Percentiles rank a stretch among this genome's conserved stretches.
These are phyloP conservation scores for Suillus tomentosus DNA, from an alignment of 768 basidiomycete species.

Conservation along the genomic window DNA sequence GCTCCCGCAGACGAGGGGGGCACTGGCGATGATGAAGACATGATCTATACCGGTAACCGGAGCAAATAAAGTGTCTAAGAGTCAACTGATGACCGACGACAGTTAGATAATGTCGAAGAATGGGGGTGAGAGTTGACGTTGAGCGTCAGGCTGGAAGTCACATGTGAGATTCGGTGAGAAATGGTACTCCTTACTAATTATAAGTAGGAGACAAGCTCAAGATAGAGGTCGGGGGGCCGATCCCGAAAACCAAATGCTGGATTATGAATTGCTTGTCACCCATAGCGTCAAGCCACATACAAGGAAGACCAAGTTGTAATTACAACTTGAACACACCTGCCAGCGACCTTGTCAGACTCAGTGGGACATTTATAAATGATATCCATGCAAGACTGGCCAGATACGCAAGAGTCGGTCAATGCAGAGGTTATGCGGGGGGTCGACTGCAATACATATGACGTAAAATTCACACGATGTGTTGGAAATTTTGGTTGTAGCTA, in stretches of 20 bases:
- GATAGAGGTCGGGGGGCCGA: background rate
- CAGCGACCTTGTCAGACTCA: too few relatives aligned
- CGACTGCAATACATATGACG: background rate
- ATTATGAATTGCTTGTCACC: too few relatives aligned
- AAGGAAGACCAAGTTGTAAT: too few relatives aligned
- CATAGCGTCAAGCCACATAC: too few relatives aligned
- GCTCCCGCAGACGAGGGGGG: background rate
- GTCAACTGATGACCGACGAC: background rate
- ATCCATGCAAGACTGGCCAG: too few relatives aligned
- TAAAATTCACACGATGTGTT: slow-evolving; percentile 5
- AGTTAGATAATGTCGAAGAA: background rate
- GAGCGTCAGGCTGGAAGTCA: background rate
- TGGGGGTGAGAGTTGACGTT: background rate
- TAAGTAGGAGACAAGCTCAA: background rate
- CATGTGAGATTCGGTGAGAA: slow-evolving; percentile 1
- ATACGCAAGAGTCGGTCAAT: too few relatives aligned
- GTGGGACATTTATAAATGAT: too few relatives aligned
- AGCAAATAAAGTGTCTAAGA: background rate
- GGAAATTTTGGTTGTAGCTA: background rate
- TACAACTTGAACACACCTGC: too few relatives aligned
- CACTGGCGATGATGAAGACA: background rate
- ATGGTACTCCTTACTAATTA: background rate
- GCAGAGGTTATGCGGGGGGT: too few relatives aligned
- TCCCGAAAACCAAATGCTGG: background rate
- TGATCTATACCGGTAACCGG: background rate